phyloP scores from a whole-genome alignment of 257 asterid genomes.

The Plantago major region DNA sequence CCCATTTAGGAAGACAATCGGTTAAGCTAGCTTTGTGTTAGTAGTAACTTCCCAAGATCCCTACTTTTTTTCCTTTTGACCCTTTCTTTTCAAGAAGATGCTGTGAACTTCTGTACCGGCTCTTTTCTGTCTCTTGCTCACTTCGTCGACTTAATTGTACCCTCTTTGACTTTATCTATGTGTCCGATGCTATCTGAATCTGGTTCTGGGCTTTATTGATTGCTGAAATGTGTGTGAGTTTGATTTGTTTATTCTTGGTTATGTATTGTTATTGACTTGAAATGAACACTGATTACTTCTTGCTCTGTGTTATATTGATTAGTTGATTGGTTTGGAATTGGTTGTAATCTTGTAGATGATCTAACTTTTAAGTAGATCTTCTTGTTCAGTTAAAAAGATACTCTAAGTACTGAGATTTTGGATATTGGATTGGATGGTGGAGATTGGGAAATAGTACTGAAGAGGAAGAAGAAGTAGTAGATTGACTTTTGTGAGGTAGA shows the following conservation, averaged over 20 bases:
- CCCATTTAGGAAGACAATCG: slow-evolving; percentile 27
- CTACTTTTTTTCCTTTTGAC: slow-evolving; percentile 37
- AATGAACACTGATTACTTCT: neutral
- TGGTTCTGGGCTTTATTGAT: neutral
- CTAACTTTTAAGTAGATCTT: slow-evolving; percentile 37
- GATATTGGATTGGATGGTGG: slow-evolving; percentile 20
- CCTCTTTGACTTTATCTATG: slow-evolving; percentile 26
- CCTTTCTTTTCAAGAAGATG: slow-evolving; percentile 13
- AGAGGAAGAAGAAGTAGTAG: slow-evolving; percentile 23
- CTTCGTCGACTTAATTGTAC: slow-evolving; percentile 18
- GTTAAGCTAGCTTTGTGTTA: slow-evolving; percentile 13
- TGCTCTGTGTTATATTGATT: neutral
- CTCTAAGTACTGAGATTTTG: slow-evolving; percentile 9
- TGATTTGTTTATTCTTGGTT: neutral
- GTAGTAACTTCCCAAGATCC: slow-evolving; percentile 37
- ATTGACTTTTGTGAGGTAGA: slow-evolving; percentile 14
- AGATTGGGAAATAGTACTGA: slow-evolving; percentile 6
- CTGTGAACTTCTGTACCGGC: slow-evolving; percentile 21
- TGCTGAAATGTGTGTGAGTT: slow-evolving; percentile 16
- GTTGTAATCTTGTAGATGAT: neutral
- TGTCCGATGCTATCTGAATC: slow-evolving; percentile 20
- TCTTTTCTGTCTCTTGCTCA: slow-evolving; percentile 7
- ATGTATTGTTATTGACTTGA: neutral
- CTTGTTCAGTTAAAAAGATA: slow-evolving; percentile 11
- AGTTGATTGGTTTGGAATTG: neutral